Evolutionary conservation across 306 rosid species (phyloP).

Genomic region (Cicer cuneatum): DNA sequence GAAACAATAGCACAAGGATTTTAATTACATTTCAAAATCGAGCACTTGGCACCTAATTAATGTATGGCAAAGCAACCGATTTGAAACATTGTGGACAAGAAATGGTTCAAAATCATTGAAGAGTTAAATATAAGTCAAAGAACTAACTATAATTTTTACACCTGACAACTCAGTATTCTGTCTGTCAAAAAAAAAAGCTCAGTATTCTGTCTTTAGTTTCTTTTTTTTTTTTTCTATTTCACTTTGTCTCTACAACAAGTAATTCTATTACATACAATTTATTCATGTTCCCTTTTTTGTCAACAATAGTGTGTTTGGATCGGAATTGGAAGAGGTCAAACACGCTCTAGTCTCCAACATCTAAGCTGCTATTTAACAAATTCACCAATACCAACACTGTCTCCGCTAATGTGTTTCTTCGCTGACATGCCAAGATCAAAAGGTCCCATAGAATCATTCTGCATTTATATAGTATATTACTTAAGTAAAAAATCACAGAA

Average conservation of each 20-base stretch:
- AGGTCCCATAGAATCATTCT: conserved; percentile 83
- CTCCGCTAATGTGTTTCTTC: conserved; percentile 58
- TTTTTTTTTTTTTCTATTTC: conserved; percentile 16
- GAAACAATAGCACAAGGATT: neutral
- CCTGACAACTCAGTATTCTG: neutral
- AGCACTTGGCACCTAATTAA: conserved; percentile 1
- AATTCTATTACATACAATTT: conserved; percentile 43
- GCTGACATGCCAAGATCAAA: conserved; percentile 82
- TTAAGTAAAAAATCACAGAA: conserved; percentile 29
- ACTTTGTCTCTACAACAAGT: neutral
- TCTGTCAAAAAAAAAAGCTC: neutral
- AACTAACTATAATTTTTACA: conserved; percentile 13
- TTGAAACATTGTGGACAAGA: neutral
- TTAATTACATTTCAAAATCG: conserved; percentile 25
- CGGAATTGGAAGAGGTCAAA: conserved; percentile 1
- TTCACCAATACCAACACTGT: conserved; percentile 50
- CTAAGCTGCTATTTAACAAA: conserved; percentile 59
- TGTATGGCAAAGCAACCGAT: neutral
- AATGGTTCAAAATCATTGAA: conserved; percentile 8
- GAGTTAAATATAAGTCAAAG: conserved; percentile 6
- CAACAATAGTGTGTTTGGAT: conserved; percentile 8
- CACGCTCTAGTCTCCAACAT: conserved; percentile 36
- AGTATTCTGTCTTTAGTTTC: conserved; percentile 13
- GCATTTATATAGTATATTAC: conserved; percentile 39
- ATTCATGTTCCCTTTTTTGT: conserved; percentile 17